Percentiles rank a stretch among this genome's conserved stretches.
These are phyloP conservation scores for Tricholoma hemisulphureum DNA, from an alignment of 768 basidiomycete species.

Conservation along the genomic window DNA sequence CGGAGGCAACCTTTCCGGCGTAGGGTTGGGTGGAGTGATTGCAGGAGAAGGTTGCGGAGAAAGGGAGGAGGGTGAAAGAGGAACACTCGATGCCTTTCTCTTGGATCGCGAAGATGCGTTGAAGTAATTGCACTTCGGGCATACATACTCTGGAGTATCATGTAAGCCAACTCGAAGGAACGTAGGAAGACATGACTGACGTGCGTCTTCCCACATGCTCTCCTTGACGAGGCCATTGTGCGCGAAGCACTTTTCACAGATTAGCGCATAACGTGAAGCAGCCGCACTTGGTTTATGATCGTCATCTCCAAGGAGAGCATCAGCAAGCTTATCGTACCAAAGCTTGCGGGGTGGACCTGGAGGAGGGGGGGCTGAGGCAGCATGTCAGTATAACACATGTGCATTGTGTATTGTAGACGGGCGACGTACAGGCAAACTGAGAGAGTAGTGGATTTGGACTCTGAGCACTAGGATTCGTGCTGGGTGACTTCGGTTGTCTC, in stretches of 20 bases:
- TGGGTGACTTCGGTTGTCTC: constrained; percentile 27
- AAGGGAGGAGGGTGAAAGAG: constrained; percentile 17
- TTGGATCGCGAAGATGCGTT: constrained; percentile 53
- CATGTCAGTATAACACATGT: too few relatives aligned
- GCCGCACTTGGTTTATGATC: constrained; percentile 44
- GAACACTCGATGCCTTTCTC: constrained; percentile 20
- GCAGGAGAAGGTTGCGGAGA: constrained; percentile 8
- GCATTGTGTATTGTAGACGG: too few relatives aligned
- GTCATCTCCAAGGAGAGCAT: constrained; percentile 82
- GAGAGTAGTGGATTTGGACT: constrained; percentile 7
- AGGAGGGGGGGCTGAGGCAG: constrained; percentile 28
- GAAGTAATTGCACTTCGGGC: constrained; percentile 84
- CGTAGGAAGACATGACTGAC: constrained; percentile 47
- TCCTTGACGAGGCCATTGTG: constrained; percentile 90
- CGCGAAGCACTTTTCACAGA: constrained; percentile 82
- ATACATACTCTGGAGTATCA: constrained; percentile 65
- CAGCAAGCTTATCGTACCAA: constrained; percentile 87
- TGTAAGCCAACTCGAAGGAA: background rate
- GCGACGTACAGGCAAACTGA: constrained; percentile 7
- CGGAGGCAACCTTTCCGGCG: background rate
- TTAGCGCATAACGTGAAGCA: constrained; percentile 72
- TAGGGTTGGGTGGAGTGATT: constrained; percentile 7
- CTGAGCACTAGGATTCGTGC: constrained; percentile 6
- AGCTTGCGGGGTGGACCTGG: constrained; percentile 59
- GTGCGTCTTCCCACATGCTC: constrained; percentile 74